Evolutionary conservation across 257 asterid genomes (phyloP).

Genomic region (Solanum chaucha): DNA sequence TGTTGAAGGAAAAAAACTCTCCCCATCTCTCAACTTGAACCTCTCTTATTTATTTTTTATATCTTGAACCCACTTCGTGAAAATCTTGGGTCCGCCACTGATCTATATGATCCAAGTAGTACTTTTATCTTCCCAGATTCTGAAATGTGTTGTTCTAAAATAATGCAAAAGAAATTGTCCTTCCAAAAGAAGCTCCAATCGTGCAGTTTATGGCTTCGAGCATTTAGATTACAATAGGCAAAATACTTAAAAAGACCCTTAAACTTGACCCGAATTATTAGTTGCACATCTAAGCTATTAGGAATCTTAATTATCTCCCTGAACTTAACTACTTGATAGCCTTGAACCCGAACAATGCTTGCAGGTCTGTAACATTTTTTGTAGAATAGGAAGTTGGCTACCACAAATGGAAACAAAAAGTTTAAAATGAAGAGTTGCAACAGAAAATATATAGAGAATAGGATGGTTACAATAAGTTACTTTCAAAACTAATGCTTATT

Average conservation of each 20-base stretch:
- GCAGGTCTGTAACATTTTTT: not conserved
- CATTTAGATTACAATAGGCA: not conserved
- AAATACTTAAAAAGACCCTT: not conserved
- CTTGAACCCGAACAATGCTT: not conserved
- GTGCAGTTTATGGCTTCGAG: not conserved
- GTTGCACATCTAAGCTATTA: not conserved
- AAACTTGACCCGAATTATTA: not conserved
- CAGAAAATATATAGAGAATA: not conserved
- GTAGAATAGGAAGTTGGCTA: not conserved
- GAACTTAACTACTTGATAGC: not conserved
- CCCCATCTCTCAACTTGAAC: too few species aligned
- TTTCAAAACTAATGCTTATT: not conserved
- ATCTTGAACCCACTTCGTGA: too few species aligned
- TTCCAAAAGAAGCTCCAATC: not conserved
- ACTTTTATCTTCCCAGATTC: not conserved
- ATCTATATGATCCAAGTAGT: not conserved
- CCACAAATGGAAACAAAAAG: not conserved
- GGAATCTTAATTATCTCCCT: not conserved
- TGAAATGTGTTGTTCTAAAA: not conserved
- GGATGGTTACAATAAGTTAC: not conserved
- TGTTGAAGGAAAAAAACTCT: too few species aligned
- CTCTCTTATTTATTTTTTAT: too few species aligned
- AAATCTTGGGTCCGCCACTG: too few species aligned
- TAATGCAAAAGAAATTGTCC: not conserved
- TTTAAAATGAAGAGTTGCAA: not conserved